Conservation (phyloP, 1,284 basidiomycete genomes). For the Ganoderma sp. region DNA sequence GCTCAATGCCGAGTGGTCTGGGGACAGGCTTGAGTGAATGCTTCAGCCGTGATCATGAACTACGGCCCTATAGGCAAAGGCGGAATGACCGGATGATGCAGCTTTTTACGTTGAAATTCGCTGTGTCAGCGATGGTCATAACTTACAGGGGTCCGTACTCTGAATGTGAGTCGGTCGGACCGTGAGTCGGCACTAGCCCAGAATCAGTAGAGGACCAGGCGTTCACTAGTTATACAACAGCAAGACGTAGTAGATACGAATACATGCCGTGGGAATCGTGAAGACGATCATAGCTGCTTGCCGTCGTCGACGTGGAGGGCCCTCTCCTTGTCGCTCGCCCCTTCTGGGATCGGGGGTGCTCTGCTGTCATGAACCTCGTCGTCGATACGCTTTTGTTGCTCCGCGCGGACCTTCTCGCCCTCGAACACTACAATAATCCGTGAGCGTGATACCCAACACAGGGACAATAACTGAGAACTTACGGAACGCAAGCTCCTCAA, state of each 20-base stretch:
- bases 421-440: slow-evolving; percentile 50
- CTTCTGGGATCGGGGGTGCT: slow-evolving; percentile 15
- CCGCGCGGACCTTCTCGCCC: slow-evolving; percentile 48
- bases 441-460: neutral
- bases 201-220: too few relatives aligned
- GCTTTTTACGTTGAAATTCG: too few relatives aligned
- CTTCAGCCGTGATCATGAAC: too few relatives aligned
- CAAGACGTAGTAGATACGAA: neutral
- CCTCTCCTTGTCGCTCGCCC: slow-evolving; percentile 34
- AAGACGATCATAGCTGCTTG: neutral
- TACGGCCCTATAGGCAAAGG: too few relatives aligned
- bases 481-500: slow-evolving; percentile 68
- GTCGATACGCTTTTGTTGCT: slow-evolving; percentile 53
- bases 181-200: neutral
- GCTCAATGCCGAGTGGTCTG: neutral
- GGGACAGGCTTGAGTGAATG: too few relatives aligned
- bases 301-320: slow-evolving; percentile 34
- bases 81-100: too few relatives aligned
- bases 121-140: too few relatives aligned
- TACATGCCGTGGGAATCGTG: neutral
- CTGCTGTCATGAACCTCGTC: slow-evolving; percentile 44
- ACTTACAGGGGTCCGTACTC: too few relatives aligned
- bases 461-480: slow-evolving; percentile 34
- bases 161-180: neutral
- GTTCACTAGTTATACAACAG: neutral